Evolutionary conservation across 371 early-diverging fungal species (phyloP).

Genomic region (Mortierella sp.): DNA sequence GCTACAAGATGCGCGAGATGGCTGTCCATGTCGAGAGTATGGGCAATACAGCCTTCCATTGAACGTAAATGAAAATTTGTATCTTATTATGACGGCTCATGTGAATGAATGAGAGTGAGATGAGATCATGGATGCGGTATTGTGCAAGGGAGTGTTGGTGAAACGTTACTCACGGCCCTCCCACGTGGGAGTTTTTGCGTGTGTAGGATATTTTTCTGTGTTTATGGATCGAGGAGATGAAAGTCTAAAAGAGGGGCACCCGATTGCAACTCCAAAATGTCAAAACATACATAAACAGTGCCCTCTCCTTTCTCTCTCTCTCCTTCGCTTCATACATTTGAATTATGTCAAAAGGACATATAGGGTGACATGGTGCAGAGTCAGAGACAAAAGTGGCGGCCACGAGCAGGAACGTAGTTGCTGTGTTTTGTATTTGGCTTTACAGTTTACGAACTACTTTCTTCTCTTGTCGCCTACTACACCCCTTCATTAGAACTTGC

Average conservation of each 20-base stretch:
- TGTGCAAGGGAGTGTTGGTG: not conserved
- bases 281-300: not conserved
- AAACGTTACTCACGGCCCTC: not conserved
- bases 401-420: not conserved
- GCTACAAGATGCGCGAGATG: slow-evolving; percentile 78
- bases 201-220: not conserved
- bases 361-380: not conserved
- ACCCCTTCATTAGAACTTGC: slow-evolving; percentile 16
- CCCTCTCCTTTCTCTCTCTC: too few relatives aligned
- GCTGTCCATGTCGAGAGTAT: slow-evolving; percentile 71
- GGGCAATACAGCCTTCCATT: slow-evolving; percentile 59
- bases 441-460: not conserved
- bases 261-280: not conserved
- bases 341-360: not conserved
- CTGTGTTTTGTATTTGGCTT: not conserved
- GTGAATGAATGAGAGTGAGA: not conserved
- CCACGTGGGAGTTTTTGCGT: not conserved
- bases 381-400: not conserved
- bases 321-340: not conserved
- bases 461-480: not conserved
- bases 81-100: too few relatives aligned
- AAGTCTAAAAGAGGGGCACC: slow-evolving; percentile 8
- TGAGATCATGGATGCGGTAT: not conserved
- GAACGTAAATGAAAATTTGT: not conserved
- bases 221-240: not conserved